Base-by-base conservation (phyloP, 257 asterid species). In the Capsicum pubescens region DNA sequence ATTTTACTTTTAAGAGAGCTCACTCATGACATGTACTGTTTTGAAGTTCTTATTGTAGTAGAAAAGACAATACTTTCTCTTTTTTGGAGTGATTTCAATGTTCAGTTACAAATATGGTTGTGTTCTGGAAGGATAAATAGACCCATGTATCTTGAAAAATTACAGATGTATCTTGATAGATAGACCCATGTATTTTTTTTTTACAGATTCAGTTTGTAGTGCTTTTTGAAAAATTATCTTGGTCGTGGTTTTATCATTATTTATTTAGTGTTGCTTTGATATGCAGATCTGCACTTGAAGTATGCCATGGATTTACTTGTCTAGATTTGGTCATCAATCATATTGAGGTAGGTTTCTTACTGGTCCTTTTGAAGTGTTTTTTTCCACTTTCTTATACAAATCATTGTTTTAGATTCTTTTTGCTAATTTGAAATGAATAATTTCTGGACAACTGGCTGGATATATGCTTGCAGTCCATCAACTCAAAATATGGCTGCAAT, bases 401-500 rank as follows among this genome's bases (percentile, higher is more conserved):
- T 12, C n/a, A 82, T 48, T 64, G 68, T 82, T 84, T 83, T 50
- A 14, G 77, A 81, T 81, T 79, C 16, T 79, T 83, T 42, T 81
- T 61, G 44, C 44, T 61, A 76, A 74, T 59, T 60, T 86, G 74
- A 84, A 55, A 58, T 70, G 13, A 68, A 83, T 61, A 74, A 84
- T 68, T 86, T 58, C 84, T 84, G 85, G 87, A 59, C 77, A 54
- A 85, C 68, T 76, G 83, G 83, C 19, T 83, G 44, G 87, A 70
- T 70, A 78, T 67, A 74, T 85, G 69, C 80, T 86, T 86, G 66
- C 87, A 95, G 99, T 89, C 89, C 58, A 93, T 93, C 80, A 95
- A 95, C 87, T 88, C 89, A 64, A 95, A 90, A 83, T 94, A 88
- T 63, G 98, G 98, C 82, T 94, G 98, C 90, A 86, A 87, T 79